Conservation (phyloP, 345 rosid genomes). For the Hibiscus mutabilis region DNA sequence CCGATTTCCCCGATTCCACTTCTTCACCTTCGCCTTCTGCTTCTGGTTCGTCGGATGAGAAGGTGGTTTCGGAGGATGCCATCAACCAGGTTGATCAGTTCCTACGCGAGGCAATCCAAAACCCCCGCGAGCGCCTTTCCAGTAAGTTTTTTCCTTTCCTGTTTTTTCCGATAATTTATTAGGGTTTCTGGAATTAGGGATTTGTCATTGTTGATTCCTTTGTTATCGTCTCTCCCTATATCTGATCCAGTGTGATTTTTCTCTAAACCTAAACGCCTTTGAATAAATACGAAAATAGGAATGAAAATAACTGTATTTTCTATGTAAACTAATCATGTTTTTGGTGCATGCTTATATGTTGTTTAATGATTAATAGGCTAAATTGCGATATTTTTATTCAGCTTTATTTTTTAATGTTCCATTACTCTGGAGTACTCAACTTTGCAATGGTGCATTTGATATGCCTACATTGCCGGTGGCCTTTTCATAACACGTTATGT, state of each 20-base stretch:
- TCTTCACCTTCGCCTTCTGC: not conserved
- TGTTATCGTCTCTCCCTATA: not conserved
- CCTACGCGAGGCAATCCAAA: slow-evolving; percentile 67
- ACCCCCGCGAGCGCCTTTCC: slow-evolving; percentile 77
- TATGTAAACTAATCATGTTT: not conserved
- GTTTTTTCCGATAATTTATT: not conserved
- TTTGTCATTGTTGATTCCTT: not conserved
- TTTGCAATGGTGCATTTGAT: not conserved
- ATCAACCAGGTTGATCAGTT: slow-evolving; percentile 62
- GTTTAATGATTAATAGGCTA: not conserved
- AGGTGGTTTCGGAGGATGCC: slow-evolving; percentile 30
- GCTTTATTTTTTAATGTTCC: not conserved
- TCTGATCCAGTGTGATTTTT: not conserved
- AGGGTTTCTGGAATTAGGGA: not conserved
- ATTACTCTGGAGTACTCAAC: not conserved
- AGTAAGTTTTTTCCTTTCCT: slow-evolving; percentile 22
- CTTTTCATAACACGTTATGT: not conserved
- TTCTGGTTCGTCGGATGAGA: slow-evolving; percentile 7
- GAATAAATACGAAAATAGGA: not conserved
- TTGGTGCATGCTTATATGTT: not conserved
- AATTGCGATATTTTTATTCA: not conserved
- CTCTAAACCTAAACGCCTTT: no score
- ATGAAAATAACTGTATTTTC: not conserved
- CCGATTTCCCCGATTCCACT: slow-evolving; percentile 14
- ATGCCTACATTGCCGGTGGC: not conserved